Base-by-base conservation (phyloP, 257 asterid genomes). In the Capsicum pubescens region DNA sequence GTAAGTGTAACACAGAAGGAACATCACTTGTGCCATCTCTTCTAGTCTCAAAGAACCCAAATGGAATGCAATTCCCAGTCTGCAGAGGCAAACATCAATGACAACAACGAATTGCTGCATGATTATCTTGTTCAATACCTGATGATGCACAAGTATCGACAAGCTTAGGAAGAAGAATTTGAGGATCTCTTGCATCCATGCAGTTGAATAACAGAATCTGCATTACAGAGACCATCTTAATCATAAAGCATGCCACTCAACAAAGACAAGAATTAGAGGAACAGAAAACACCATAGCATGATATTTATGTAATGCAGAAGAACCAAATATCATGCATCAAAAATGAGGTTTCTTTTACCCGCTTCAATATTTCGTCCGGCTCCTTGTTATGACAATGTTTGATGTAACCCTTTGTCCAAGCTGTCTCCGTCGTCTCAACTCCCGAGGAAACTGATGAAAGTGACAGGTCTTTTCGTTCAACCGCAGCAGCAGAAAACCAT, bases 111-210 rank as follows among this genome's bases (percentile, higher is more conserved):
- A 56, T 11, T 64, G 55, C 72, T 72, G 36, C 21, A 59, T 50
- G 6, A 16, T 39, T 35, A 64, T 76, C 21, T 67, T 58, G n/a
- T 36, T 66, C 44, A 79, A 77, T 91, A 95, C 99, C 99, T 83
- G 94, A 92, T 84, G 91, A 82, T 46, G 94, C 94, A 84, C 99
- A 93, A 70, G 97, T 92, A 79, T 90, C 87, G 52, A 91, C 93
- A 46, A 95, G 97, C 52, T 82, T 90, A 16, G 97, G 93, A 77
- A 95, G 97, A 83, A 95, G 99, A 82, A 87, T 83, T 82, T 91
- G 87, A n/a, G 99, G 99, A 80, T 95, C 98, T 90, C 99, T 90
- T 57, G 92, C 90, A 85, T 95, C 99, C 99, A 95, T 95, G 88
- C 98, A 95, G 90, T 95, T 95, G 91, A 95, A 95, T 61, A 95